phyloP scores from a whole-genome alignment of 2,329 filamentous ascomycete genomes.

The Tympanopsis confertula region DNA sequence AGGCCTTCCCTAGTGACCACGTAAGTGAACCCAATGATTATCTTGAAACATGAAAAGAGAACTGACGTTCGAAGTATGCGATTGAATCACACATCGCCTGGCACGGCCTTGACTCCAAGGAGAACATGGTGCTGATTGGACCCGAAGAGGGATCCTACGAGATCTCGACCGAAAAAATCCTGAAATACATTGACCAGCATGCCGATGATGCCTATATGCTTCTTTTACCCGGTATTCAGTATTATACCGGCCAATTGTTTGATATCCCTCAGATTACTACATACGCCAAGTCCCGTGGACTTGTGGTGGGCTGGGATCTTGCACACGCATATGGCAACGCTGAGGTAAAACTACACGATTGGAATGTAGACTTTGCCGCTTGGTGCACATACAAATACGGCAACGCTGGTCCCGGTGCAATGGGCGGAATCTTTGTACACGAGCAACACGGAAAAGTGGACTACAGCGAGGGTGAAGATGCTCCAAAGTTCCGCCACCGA shows the following conservation, averaged over 20 bases:
- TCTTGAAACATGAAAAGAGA: neutral
- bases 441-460: slow-evolving; percentile 54
- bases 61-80: slow-evolving; percentile 66
- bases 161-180: slow-evolving; percentile 59
- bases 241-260: slow-evolving; percentile 81
- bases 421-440: slow-evolving; percentile 73
- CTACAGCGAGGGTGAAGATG: slow-evolving; percentile 21
- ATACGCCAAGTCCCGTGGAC: slow-evolving; percentile 59
- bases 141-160: slow-evolving; percentile 44
- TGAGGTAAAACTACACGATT: slow-evolving; percentile 67
- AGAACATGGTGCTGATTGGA: slow-evolving; percentile 64
- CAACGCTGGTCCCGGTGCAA: slow-evolving; percentile 73
- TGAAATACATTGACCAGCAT: slow-evolving; percentile 64
- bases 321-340: slow-evolving; percentile 82
- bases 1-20: slow-evolving; percentile 63
- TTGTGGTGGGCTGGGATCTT: slow-evolving; percentile 76
- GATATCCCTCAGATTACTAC: slow-evolving; percentile 72
- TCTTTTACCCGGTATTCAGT: slow-evolving; percentile 78
- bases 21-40: slow-evolving; percentile 25
- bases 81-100: slow-evolving; percentile 69
- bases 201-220: slow-evolving; percentile 63
- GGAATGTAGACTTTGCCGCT: slow-evolving; percentile 81
- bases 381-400: slow-evolving; percentile 97
- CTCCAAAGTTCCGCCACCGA: slow-evolving; percentile 46
- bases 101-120: slow-evolving; percentile 54